A percentile compares a stretch with the other conserved stretches of the same genome.
phyloP scores from a whole-genome alignment of 2,329 filamentous ascomycete species.

The Drechslera avenae region DNA sequence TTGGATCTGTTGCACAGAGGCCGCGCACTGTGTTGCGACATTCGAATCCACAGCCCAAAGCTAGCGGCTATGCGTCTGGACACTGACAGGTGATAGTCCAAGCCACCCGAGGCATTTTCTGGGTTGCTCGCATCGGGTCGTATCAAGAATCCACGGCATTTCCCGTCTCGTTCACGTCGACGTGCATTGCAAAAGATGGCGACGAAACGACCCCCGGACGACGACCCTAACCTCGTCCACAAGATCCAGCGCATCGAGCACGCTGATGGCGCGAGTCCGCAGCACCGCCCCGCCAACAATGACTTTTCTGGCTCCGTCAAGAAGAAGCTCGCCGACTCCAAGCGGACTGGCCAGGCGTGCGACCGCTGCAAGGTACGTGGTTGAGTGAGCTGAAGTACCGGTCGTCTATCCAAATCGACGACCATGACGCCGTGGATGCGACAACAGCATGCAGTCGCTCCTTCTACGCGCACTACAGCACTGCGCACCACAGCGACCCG shows the following conservation, averaged over 20 bases:
- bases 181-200: slow-evolving; percentile 29
- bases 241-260: slow-evolving; percentile 47
- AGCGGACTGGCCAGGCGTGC: slow-evolving; percentile 80
- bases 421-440: not conserved
- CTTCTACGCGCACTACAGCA: not conserved
- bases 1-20: slow-evolving; percentile 1
- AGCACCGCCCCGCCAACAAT: slow-evolving; percentile 26
- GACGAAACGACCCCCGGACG: slow-evolving; percentile 33
- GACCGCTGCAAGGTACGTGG: slow-evolving; percentile 77
- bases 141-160: slow-evolving; percentile 9
- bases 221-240: slow-evolving; percentile 22
- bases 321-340: slow-evolving; percentile 60
- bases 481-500: not conserved
- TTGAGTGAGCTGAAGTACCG: not conserved
- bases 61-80: slow-evolving; percentile 13
- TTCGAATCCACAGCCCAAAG: not conserved
- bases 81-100: slow-evolving; percentile 18
- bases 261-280: slow-evolving; percentile 22
- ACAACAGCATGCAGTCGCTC: slow-evolving; percentile 1
- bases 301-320: slow-evolving; percentile 50
- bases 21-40: slow-evolving; percentile 3
- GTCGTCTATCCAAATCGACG: not conserved
- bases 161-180: slow-evolving; percentile 15
- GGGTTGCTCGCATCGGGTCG: slow-evolving; percentile 11
- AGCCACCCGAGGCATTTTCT: slow-evolving; percentile 20